These are phyloP conservation scores for Naganishia vaughanmartiniae DNA, from an alignment of 768 basidiomycete species.

Conservation along the genomic window DNA sequence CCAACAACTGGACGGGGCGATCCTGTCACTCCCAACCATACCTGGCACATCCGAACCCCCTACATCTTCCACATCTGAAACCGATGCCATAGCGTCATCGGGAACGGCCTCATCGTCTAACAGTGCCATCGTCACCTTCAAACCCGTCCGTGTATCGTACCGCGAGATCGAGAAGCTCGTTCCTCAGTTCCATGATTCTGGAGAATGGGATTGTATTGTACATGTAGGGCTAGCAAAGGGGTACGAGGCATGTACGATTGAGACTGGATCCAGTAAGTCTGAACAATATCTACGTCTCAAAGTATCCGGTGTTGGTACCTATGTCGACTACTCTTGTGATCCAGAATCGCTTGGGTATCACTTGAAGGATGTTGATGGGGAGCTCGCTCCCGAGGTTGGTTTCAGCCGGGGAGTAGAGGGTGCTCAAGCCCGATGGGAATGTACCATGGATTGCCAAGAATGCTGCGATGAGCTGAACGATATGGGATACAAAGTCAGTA, in stretches of 20 bases:
- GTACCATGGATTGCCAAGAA: neutral
- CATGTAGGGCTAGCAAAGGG: slow-evolving; percentile 18
- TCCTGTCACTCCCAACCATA: neutral
- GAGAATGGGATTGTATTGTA: slow-evolving; percentile 21
- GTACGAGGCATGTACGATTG: slow-evolving; percentile 13
- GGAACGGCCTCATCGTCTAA: neutral
- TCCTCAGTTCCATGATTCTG: neutral
- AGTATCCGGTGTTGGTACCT: too few relatives aligned
- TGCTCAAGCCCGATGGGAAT: neutral
- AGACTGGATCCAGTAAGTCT: slow-evolving; percentile 22
- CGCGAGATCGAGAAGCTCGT: slow-evolving; percentile 4
- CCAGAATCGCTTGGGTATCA: neutral
- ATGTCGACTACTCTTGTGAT: neutral
- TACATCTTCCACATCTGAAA: neutral
- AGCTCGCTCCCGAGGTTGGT: slow-evolving; percentile 4
- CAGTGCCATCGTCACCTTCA: slow-evolving; percentile 4
- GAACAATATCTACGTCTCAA: neutral
- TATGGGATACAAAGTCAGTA: neutral
- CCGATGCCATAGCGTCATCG: neutral
- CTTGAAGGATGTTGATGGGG: slow-evolving; percentile 16
- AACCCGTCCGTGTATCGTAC: slow-evolving; percentile 14
- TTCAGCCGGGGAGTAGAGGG: neutral
- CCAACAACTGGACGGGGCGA: neutral
- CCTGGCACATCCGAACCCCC: neutral
- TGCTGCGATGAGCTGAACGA: neutral